Evolutionary conservation across 2,329 filamentous ascomycete genomes (phyloP).

Genomic region (Fusarium ambrosium): DNA sequence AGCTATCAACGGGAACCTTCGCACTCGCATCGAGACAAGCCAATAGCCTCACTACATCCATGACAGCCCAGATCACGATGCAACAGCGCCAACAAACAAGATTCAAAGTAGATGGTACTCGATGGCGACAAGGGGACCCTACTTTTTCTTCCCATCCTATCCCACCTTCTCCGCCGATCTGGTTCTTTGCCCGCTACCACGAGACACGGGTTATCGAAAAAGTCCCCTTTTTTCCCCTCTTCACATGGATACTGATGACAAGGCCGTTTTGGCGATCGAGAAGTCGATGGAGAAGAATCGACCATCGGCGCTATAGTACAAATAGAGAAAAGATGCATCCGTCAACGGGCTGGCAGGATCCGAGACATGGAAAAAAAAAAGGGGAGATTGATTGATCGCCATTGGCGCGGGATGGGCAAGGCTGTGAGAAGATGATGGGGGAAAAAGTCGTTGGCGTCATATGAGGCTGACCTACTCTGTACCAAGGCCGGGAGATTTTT

Average conservation of each 20-base stretch:
- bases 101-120: constrained; percentile 31
- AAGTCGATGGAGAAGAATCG: constrained; percentile 7
- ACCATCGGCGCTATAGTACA: constrained; percentile 20
- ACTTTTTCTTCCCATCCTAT: background rate
- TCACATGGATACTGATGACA: constrained; percentile 15
- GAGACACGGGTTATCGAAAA: constrained; percentile 1
- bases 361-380: constrained; percentile 18
- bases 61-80: constrained; percentile 34
- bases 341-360: constrained; percentile 28
- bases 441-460: constrained; percentile 42
- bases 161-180: constrained; percentile 30
- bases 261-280: constrained; percentile 29
- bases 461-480: constrained; percentile 7
- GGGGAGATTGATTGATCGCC: background rate
- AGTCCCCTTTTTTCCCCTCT: background rate
- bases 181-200: background rate
- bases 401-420: constrained; percentile 7
- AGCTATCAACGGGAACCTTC: background rate
- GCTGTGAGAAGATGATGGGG: constrained; percentile 21
- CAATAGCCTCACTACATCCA: constrained; percentile 18
- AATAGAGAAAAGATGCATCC: constrained; percentile 17
- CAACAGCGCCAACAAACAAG: constrained; percentile 7
- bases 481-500: constrained; percentile 1
- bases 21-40: constrained; percentile 4
- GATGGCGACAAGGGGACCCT: constrained; percentile 27